These are phyloP conservation scores for Aspergillus nidulans DNA, from an alignment of 495 filamentous ascomycete species.

Conservation along the genomic window DNA sequence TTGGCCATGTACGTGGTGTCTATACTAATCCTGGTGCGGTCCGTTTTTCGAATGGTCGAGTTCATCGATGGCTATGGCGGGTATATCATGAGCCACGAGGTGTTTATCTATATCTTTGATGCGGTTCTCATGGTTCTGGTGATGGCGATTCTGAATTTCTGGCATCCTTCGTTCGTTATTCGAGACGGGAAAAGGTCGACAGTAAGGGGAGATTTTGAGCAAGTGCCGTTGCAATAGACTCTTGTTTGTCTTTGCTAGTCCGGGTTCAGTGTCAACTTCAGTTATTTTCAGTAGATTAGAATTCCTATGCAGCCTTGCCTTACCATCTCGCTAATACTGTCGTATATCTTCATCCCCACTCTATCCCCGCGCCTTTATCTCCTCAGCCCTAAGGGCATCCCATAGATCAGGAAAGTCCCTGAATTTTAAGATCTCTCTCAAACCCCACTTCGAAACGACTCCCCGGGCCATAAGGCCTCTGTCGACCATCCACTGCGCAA, in stretches of 20 bases:
- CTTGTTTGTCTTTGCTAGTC: too few species aligned
- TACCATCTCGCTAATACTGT: not conserved
- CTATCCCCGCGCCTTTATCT: not conserved
- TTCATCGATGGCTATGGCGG: conserved; percentile 54
- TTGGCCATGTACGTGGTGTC: conserved; percentile 44
- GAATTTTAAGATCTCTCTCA: conserved; percentile 2
- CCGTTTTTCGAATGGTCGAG: conserved; percentile 58
- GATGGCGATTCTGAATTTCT: conserved; percentile 38
- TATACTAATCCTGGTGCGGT: conserved; percentile 55
- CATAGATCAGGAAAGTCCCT: conserved; percentile 4
- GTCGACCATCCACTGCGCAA: conserved; percentile 3
- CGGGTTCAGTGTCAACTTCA: too few species aligned
- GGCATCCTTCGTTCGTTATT: conserved; percentile 14
- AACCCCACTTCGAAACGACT: not conserved
- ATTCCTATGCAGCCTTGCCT: too few species aligned
- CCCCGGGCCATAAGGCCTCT: not conserved
- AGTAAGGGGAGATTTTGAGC: not conserved
- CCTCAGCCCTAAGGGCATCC: not conserved
- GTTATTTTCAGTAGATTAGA: too few species aligned
- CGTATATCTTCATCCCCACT: too few species aligned
- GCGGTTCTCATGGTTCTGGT: conserved; percentile 51
- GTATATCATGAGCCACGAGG: conserved; percentile 48
- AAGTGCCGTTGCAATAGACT: not conserved
- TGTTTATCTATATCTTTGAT: conserved; percentile 59
- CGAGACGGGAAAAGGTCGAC: not conserved